Conservation (phyloP, 306 rosid genomes). For the cucumber (Cucumis sativus) region DNA sequence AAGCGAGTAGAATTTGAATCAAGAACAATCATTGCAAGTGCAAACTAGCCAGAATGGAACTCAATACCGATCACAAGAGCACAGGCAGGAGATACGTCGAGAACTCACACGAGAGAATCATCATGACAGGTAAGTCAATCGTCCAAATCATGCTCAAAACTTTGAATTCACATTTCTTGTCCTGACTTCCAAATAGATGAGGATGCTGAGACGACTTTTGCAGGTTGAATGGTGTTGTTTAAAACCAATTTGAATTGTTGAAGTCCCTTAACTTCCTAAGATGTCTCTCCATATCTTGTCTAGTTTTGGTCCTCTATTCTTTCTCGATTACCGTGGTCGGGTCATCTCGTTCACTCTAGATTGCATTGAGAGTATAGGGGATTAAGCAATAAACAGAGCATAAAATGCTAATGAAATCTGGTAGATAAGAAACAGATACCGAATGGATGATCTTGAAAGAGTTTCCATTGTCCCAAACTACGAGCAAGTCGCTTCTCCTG, state of each 20-base stretch:
- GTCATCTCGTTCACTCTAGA: constrained; percentile 75
- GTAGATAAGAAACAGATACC: constrained; percentile 29
- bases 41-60: background rate
- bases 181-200: background rate
- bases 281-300: constrained; percentile 92
- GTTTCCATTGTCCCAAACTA: constrained; percentile 58
- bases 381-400: constrained; percentile 10
- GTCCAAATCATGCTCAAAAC: background rate
- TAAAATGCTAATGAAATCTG: constrained; percentile 5
- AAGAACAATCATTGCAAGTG: background rate
- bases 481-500: too few relatives aligned
- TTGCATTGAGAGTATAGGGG: background rate
- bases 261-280: constrained; percentile 90
- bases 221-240: constrained; percentile 5
- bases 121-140: background rate
- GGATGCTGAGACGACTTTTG: background rate
- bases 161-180: background rate
- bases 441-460: constrained; percentile 65
- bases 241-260: constrained; percentile 80
- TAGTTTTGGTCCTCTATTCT: constrained; percentile 60
- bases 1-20: background rate
- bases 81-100: background rate
- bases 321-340: constrained; percentile 84
- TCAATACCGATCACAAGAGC: background rate
- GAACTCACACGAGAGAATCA: background rate